Conservation (phyloP, 2,329 filamentous ascomycete species). For the Trichoderma arundinaceum region DNA sequence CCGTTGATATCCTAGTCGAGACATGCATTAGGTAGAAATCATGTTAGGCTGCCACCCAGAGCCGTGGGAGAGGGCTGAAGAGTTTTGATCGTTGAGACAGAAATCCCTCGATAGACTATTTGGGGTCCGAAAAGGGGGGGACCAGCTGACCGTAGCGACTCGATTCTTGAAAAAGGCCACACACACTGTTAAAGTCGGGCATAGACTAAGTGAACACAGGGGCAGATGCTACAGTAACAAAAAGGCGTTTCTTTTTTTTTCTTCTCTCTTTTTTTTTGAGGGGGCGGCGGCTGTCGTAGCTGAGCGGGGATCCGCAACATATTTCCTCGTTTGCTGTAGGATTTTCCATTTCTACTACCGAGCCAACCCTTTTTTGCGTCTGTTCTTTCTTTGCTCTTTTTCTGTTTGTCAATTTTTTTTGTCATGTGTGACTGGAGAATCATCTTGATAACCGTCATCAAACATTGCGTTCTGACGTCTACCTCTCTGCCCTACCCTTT, state of each 20-base stretch:
- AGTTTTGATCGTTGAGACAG: neutral
- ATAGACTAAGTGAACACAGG: constrained; percentile 10
- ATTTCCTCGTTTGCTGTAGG: neutral
- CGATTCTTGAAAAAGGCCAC: neutral
- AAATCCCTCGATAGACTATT: constrained; percentile 17
- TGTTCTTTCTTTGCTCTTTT: constrained; percentile 1
- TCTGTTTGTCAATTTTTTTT: neutral
- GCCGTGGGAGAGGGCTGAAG: neutral
- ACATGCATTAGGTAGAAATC: constrained; percentile 24
- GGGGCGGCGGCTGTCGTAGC: constrained; percentile 10
- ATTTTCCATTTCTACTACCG: neutral
- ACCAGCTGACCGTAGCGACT: neutral
- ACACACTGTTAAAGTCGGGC: constrained; percentile 1
- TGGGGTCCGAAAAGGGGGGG: constrained; percentile 6
- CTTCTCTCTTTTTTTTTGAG: constrained; percentile 5
- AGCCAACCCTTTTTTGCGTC: neutral
- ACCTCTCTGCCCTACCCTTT: neutral
- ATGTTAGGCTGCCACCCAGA: constrained; percentile 6
- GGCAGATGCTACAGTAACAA: constrained; percentile 25
- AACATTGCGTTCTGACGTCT: neutral
- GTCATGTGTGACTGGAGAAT: neutral
- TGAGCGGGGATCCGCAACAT: constrained; percentile 24
- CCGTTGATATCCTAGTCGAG: constrained; percentile 3
- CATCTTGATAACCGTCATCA: neutral
- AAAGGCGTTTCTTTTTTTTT: neutral